Evolutionary conservation across 768 basidiomycete species (phyloP).

Genomic region (Phlegmacium glaucopus): DNA sequence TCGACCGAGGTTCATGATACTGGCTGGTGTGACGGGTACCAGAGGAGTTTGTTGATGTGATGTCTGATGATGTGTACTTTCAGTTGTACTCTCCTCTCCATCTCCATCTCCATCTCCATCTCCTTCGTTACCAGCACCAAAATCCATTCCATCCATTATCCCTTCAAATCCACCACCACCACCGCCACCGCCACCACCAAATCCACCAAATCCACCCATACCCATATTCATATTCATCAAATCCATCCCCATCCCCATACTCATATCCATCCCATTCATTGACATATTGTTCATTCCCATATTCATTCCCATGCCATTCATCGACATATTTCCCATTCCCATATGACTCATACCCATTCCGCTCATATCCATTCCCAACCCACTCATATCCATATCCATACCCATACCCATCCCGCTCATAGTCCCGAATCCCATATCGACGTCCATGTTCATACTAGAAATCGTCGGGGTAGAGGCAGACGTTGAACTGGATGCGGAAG

Average conservation of each 20-base stretch:
- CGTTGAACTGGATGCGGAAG: constrained; percentile 11
- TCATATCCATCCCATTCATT: neutral
- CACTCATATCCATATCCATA: neutral
- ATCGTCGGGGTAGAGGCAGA: constrained; percentile 51
- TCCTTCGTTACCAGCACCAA: neutral
- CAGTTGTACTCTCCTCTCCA: constrained; percentile 5
- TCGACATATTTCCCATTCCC: no score
- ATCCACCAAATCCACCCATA: constrained; percentile 3
- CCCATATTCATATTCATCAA: constrained; percentile 6
- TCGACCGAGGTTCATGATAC: constrained; percentile 85
- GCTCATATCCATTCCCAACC: neutral
- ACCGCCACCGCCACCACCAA: constrained; percentile 2
- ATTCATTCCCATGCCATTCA: no score
- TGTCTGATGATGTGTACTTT: neutral
- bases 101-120: neutral
- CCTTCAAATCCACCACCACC: neutral
- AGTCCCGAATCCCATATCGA: neutral
- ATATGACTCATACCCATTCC: neutral
- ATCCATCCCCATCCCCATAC: constrained; percentile 1
- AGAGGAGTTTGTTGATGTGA: constrained; percentile 28
- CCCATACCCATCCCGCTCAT: neutral
- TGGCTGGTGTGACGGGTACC: constrained; percentile 86
- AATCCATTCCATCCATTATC: neutral
- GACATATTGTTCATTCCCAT: no score
- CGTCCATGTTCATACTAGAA: constrained; percentile 46